These are phyloP conservation scores for Apiotrichum laibachii DNA, from an alignment of 1,284 basidiomycete genomes.

Conservation along the genomic window DNA sequence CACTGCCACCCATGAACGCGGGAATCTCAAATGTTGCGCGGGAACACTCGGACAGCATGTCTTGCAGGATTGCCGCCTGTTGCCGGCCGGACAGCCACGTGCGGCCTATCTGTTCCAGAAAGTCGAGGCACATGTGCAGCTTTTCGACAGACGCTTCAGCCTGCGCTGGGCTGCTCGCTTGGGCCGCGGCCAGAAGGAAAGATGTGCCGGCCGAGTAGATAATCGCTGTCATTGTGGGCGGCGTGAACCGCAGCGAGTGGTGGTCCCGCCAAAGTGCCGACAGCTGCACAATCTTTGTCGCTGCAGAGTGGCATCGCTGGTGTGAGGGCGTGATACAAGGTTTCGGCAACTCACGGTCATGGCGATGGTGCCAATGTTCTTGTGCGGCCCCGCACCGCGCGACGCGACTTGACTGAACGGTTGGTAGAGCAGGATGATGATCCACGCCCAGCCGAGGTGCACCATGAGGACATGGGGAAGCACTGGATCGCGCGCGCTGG, in stretches of 20 bases:
- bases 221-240: constrained; percentile 63
- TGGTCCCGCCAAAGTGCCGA: constrained; percentile 59
- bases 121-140: constrained; percentile 9
- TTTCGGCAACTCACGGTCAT: constrained; percentile 11
- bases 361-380: constrained; percentile 9
- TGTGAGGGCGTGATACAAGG: background rate
- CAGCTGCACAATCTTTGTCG: constrained; percentile 63
- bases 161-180: constrained; percentile 10
- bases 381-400: background rate
- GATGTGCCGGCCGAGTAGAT: constrained; percentile 64
- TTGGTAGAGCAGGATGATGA: constrained; percentile 63
- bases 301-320: constrained; percentile 61
- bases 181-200: constrained; percentile 17
- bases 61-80: constrained; percentile 13
- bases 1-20: constrained; percentile 2
- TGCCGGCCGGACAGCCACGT: constrained; percentile 16
- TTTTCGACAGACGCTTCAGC: constrained; percentile 7
- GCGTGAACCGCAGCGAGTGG: constrained; percentile 62
- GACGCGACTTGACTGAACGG: constrained; percentile 52
- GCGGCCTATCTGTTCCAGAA: constrained; percentile 9
- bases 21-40: constrained; percentile 9
- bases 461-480: constrained; percentile 64
- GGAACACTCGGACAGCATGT: constrained; percentile 11
- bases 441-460: constrained; percentile 64
- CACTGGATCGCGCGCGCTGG: constrained; percentile 54